Evolutionary conservation across 1,139 yeast species (phyloP).

Genomic region (Debaryomyces sp.): DNA sequence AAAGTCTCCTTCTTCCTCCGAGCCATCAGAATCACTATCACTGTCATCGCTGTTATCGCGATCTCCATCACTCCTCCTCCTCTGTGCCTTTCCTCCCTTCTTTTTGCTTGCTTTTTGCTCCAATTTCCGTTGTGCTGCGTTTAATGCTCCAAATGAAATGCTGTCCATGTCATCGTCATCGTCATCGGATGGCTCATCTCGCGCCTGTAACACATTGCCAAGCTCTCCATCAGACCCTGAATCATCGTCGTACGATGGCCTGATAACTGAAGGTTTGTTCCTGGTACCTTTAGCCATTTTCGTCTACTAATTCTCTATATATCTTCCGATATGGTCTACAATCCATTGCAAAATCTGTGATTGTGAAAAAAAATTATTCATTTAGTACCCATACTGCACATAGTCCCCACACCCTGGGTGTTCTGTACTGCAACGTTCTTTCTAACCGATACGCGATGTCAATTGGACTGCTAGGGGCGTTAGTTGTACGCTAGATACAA

Average conservation of each 20-base stretch:
- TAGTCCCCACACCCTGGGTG: neutral
- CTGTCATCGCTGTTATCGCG: conserved; percentile 20
- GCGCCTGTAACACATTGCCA: neutral
- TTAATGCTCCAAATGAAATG: conserved; percentile 62
- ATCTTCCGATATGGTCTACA: neutral
- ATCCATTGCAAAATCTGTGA: neutral
- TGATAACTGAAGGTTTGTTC: neutral
- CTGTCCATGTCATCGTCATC: conserved; percentile 13
- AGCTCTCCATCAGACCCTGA: conserved; percentile 8
- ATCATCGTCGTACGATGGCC: conserved; percentile 15
- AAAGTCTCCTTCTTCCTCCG: conserved; percentile 12
- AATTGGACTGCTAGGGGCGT: neutral
- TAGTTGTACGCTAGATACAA: neutral
- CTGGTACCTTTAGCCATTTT: neutral
- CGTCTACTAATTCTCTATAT: neutral
- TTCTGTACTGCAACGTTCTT: conserved; percentile 2
- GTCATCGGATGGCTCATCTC: conserved; percentile 6
- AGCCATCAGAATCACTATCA: conserved; percentile 25
- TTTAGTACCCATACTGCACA: conserved; percentile 2
- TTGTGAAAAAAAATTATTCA: neutral
- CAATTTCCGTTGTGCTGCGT: conserved; percentile 56
- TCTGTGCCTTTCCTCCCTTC: conserved; percentile 9
- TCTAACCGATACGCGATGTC: conserved; percentile 2
- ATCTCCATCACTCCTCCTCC: neutral
- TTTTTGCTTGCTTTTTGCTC: conserved; percentile 29